A percentile compares a stretch with the other conserved stretches of the same genome.
phyloP scores from a whole-genome alignment of 495 filamentous ascomycete species.

The Penicillium atrosanguineum region DNA sequence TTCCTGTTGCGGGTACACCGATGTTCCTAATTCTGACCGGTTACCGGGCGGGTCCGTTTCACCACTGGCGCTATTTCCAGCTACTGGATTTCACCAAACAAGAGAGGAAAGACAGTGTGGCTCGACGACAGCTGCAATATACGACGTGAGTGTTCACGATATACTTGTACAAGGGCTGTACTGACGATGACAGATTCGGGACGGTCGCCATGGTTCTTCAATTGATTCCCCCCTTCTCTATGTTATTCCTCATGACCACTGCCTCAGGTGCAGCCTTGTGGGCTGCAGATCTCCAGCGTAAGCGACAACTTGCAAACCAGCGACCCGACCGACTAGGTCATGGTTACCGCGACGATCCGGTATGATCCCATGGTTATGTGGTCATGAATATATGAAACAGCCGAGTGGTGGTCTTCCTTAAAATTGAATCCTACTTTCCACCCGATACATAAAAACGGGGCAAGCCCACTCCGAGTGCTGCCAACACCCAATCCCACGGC shows the following conservation, averaged over 20 bases:
- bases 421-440: neutral
- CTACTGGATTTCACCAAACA: slow-evolving; percentile 56
- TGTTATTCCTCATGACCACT: slow-evolving; percentile 66
- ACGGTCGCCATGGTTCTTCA: slow-evolving; percentile 60
- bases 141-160: slow-evolving; percentile 49
- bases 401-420: neutral
- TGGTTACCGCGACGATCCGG: slow-evolving; percentile 31
- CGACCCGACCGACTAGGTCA: slow-evolving; percentile 24
- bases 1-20: slow-evolving; percentile 60
- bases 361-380: slow-evolving; percentile 11
- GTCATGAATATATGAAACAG: neutral
- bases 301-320: slow-evolving; percentile 30
- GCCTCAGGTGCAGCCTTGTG: slow-evolving; percentile 62
- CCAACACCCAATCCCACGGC: slow-evolving; percentile 1
- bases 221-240: slow-evolving; percentile 59
- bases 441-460: neutral
- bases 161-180: neutral
- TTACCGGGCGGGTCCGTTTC: slow-evolving; percentile 62
- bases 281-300: slow-evolving; percentile 57
- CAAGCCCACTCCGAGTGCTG: neutral
- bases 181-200: slow-evolving; percentile 48
- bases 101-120: slow-evolving; percentile 54
- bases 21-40: slow-evolving; percentile 63
- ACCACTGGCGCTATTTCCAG: slow-evolving; percentile 67
- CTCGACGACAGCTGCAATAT: slow-evolving; percentile 53